These are phyloP conservation scores for Phaeotremella skinneri DNA, from an alignment of 768 basidiomycete genomes.

Conservation along the genomic window DNA sequence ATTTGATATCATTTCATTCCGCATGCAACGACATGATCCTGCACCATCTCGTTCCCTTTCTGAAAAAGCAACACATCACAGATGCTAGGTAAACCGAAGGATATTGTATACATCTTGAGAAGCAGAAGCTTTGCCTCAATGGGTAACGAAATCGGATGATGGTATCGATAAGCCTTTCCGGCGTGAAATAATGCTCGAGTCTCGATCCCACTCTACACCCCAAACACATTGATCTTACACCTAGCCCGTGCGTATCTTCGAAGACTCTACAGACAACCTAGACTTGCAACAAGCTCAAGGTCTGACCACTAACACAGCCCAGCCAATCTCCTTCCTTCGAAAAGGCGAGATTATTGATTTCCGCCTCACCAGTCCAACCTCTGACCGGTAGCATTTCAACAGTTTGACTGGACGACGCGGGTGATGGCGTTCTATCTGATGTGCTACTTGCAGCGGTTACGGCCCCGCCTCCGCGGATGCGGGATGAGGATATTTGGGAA, in stretches of 20 bases:
- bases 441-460: too few relatives aligned
- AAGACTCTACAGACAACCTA: conserved; percentile 13
- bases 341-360: conserved; percentile 49
- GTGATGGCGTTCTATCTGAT: conserved; percentile 15
- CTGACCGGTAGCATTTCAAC: conserved; percentile 33
- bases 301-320: conserved; percentile 45
- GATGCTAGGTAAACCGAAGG: background rate
- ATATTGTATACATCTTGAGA: background rate
- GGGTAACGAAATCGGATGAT: too few relatives aligned
- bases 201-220: too few relatives aligned
- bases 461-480: background rate
- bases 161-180: too few relatives aligned
- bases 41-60: too few relatives aligned
- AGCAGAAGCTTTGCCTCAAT: too few relatives aligned
- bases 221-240: too few relatives aligned
- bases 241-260: background rate
- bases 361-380: conserved; percentile 40
- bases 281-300: conserved; percentile 42
- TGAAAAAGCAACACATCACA: too few relatives aligned
- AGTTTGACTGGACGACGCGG: conserved; percentile 13
- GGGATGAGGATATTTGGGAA: conserved; percentile 22
- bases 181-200: too few relatives aligned
- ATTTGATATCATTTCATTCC: background rate
- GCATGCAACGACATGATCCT: too few relatives aligned
- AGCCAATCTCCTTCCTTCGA: conserved; percentile 43